Percentiles rank a stretch among this genome's conserved stretches.
Conservation (phyloP, 2,329 filamentous ascomycete species). For the Cladosporium sp. region DNA sequence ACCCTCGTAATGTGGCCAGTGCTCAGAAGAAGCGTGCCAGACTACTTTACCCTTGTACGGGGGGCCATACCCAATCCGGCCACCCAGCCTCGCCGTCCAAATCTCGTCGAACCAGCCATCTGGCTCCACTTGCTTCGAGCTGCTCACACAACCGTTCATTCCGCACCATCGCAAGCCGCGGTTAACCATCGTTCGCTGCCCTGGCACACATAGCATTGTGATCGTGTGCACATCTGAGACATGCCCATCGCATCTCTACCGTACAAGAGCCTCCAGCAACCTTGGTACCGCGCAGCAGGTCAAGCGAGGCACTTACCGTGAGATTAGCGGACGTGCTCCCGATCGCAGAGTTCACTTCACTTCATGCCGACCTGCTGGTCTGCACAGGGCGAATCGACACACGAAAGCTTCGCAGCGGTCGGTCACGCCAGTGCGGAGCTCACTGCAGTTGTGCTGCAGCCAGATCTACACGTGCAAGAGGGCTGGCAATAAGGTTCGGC, state of each 20-base stretch:
- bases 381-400: background rate
- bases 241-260: background rate
- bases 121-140: background rate
- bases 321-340: background rate
- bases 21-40: background rate
- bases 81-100: constrained; percentile 1
- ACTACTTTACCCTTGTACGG: background rate
- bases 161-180: background rate
- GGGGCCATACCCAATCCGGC: background rate
- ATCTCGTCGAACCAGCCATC: background rate
- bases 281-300: constrained; percentile 2
- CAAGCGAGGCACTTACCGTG: background rate
- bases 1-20: constrained; percentile 2
- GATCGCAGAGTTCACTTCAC: constrained; percentile 8
- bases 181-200: background rate
- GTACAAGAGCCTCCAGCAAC: background rate
- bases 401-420: background rate
- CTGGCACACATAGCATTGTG: background rate
- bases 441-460: background rate
- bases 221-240: background rate
- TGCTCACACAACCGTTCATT: background rate
- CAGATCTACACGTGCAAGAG: constrained; percentile 5
- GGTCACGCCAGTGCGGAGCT: constrained; percentile 3
- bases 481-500: background rate
- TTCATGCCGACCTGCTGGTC: background rate